Base-by-base conservation (phyloP, 2,329 filamentous ascomycete species). In the Mariannaea sp. region DNA sequence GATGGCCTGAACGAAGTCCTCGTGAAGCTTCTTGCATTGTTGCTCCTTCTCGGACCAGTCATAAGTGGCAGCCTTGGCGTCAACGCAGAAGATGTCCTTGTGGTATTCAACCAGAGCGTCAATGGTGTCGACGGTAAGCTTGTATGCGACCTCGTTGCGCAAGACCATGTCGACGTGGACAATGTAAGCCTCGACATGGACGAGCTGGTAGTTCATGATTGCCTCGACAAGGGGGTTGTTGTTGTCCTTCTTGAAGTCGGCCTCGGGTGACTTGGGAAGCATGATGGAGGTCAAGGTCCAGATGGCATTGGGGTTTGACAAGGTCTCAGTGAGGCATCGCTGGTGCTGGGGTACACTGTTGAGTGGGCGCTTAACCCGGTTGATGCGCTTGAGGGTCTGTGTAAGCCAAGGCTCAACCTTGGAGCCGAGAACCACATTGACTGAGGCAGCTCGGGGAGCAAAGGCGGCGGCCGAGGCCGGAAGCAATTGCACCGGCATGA, bases 101-200 rank as follows among this genome's bases (percentile, higher is more conserved):
- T 99, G 94, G 74, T 96, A 96, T 72, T 96, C 90, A 71, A 96
- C 88, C 60, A 99, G 84, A 46, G 89, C 78, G 68, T 96, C 92
- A 76, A 99, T 99, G 57, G 92, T 92, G 71, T 97, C 94, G 53
- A 87, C 84, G 19, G 92, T 97, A 68, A 99, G 83, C 83, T 99
- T 99, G 83, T 92, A 97, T 64, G 92, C 94, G 68, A 99, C 92
- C 78, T 97, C 94, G 72, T 96, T 94, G 75, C 92, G 89, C 68
- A 95, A 85, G 55, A 99, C 93, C 92, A 97, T 96, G 78, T 99
- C 94, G 74, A 99, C 92, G 74, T 97, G 93, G 57, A 99, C 94
- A 65, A 97, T 93, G 73, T 99, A 99, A 46, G 94, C 94, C 77
- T 97, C 92, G 65, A 97, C 79, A 72, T 97, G 91, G 69, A 97